Base-by-base conservation (phyloP, 805 yeast genomes). In the Teunomyces stri region DNA sequence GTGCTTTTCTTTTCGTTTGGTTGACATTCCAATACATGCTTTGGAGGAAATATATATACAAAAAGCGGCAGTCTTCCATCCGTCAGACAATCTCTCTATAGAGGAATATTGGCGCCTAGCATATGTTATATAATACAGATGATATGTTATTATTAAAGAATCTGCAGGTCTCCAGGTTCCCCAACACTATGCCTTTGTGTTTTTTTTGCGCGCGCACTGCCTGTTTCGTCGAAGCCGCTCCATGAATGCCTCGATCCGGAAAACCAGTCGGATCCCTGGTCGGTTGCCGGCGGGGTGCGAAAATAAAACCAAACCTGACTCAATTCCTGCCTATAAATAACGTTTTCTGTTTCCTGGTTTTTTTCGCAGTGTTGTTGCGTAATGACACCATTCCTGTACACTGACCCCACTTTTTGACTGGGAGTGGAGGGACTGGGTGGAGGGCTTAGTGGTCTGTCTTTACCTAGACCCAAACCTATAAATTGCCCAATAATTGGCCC, bases 1-100 rank as follows among this genome's bases (percentile, higher is more conserved):
- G 13, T 16, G 20, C 20, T 42, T 41, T 22, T 45, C 31, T n/a
- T 36, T 37, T 42, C 41, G 33, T 27, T 46, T 46, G 34, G 28
- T 31, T 15, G 28, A 33, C 45, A 43, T 43, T 22, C 45, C 45
- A 28, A 31, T 13, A 34, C 40, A 37, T 37, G 15, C 27, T 37
- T 21, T 20, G 38, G 25, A 11, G 11, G 25, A 36, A 10, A 31
- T 31, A 2, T 31, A 31, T 13, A 7, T 31, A 13, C 34, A 13
- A 31, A 31, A 31, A 15, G 7, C 15, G 34, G 18, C 18, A 13
- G 16, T 9, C 13, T n/a, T 18, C 16, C 34, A 31, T 31, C 18
- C 34, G 34, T 9, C 27, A 9, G 27, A 25, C 27, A 25, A 9
- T 25, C 27, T 25, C 11, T 7, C 11, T 7, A 25, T 25, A 11